A percentile compares a stretch with the other conserved stretches of the same genome.
These are phyloP conservation scores for Zygosaccharomyces sapae DNA, from an alignment of 1,139 yeast genomes.

Conservation along the genomic window DNA sequence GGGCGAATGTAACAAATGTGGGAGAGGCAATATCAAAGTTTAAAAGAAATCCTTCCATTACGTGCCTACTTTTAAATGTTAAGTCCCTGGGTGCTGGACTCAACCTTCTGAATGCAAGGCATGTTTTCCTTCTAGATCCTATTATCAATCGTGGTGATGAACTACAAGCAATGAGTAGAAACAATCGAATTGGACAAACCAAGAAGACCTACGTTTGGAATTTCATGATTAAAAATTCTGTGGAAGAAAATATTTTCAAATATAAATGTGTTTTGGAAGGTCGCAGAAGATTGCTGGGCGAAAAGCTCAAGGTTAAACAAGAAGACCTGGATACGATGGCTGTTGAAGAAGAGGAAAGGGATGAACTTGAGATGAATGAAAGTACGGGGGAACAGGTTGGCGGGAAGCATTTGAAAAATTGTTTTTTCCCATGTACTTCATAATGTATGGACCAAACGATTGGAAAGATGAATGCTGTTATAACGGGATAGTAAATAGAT, in stretches of 20 bases:
- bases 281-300: constrained; percentile 14
- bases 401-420: constrained; percentile 30
- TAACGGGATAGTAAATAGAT: neutral
- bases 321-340: constrained; percentile 10
- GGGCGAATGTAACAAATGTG: constrained; percentile 24
- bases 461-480: too few relatives aligned
- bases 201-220: constrained; percentile 83
- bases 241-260: constrained; percentile 83
- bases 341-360: constrained; percentile 17
- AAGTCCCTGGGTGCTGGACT: constrained; percentile 86
- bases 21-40: constrained; percentile 50
- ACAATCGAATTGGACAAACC: constrained; percentile 88
- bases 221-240: constrained; percentile 76
- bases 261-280: constrained; percentile 31
- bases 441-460: neutral
- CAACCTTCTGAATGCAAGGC: constrained; percentile 85
- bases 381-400: constrained; percentile 30
- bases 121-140: constrained; percentile 87
- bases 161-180: constrained; percentile 84
- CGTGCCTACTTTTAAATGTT: constrained; percentile 81
- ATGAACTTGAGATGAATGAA: constrained; percentile 25
- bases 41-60: constrained; percentile 59
- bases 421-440: constrained; percentile 22
- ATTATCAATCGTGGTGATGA: constrained; percentile 84
- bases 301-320: constrained; percentile 13